These are phyloP conservation scores for Colletotrichum lentis DNA, from an alignment of 2,329 filamentous ascomycete genomes.

Conservation along the genomic window DNA sequence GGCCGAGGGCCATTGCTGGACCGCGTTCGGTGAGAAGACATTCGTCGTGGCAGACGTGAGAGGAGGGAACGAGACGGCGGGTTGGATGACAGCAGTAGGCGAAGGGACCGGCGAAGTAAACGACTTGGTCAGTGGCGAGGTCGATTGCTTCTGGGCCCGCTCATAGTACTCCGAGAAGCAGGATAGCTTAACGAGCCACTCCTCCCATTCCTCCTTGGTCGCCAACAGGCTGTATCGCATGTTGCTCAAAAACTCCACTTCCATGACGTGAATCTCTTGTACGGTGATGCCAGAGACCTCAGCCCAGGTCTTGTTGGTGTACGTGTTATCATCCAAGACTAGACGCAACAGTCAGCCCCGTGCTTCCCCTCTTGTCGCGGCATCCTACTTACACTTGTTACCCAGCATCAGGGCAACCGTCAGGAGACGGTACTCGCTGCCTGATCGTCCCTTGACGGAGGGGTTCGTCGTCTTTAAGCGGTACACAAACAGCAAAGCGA, in stretches of 20 bases:
- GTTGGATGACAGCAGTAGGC: constrained; percentile 52
- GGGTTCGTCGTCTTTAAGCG: constrained; percentile 90
- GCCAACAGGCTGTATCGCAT: constrained; percentile 94
- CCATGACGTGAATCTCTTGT: constrained; percentile 97
- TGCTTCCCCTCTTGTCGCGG: not conserved
- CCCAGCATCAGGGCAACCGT: constrained; percentile 97
- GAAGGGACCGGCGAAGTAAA: constrained; percentile 60
- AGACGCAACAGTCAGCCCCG: constrained; percentile 4
- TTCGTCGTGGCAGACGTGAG: constrained; percentile 48
- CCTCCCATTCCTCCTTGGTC: constrained; percentile 84
- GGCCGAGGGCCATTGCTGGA: constrained; percentile 51
- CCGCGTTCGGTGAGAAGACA: constrained; percentile 52
- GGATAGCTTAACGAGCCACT: constrained; percentile 84
- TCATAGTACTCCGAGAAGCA: constrained; percentile 87
- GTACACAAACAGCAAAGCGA: constrained; percentile 93
- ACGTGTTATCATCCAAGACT: constrained; percentile 98
- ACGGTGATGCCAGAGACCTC: constrained; percentile 96
- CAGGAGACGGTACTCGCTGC: constrained; percentile 90
- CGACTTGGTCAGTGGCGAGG: constrained; percentile 51
- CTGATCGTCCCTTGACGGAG: constrained; percentile 85
- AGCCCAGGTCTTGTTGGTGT: constrained; percentile 99
- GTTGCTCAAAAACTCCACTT: constrained; percentile 99
- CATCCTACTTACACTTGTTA: constrained; percentile 79
- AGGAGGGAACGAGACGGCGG: constrained; percentile 44
- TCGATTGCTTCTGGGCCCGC: constrained; percentile 60